Percentiles rank a stretch among this genome's conserved stretches.
Evolutionary conservation across 2,329 filamentous ascomycete species (phyloP).

Genomic region (Fusarium sp.): DNA sequence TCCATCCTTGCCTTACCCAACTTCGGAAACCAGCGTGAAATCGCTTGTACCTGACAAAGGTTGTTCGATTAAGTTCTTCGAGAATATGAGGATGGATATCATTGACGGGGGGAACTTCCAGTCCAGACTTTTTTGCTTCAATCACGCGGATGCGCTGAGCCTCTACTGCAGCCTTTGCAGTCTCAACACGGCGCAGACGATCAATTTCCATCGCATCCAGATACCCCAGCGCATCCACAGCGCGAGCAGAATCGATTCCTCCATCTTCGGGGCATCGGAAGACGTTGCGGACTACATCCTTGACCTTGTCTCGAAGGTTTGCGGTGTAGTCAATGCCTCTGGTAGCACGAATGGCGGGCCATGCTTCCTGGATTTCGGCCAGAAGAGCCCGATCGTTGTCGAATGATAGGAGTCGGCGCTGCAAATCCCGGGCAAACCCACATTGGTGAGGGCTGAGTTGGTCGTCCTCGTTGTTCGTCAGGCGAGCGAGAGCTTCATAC

Average conservation of each 20-base stretch:
- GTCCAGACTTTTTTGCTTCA: not conserved
- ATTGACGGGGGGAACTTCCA: conserved; percentile 1
- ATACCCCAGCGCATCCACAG: conserved; percentile 45
- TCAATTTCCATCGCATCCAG: conserved; percentile 48
- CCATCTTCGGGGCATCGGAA: conserved; percentile 43
- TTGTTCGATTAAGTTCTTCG: conserved; percentile 45
- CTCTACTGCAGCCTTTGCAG: conserved; percentile 33
- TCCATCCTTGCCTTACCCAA: conserved; percentile 40
- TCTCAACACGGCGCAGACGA: conserved; percentile 42
- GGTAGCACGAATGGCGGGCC: conserved; percentile 28
- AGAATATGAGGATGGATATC: conserved; percentile 36
- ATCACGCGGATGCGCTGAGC: not conserved
- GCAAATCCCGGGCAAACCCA: conserved; percentile 47
- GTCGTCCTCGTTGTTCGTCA: conserved; percentile 39
- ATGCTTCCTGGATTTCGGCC: conserved; percentile 30
- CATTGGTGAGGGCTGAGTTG: conserved; percentile 40
- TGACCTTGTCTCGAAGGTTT: conserved; percentile 45
- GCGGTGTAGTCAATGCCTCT: conserved; percentile 31
- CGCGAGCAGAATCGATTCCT: conserved; percentile 40
- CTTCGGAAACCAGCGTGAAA: conserved; percentile 48
- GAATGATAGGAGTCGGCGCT: conserved; percentile 44
- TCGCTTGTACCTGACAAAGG: conserved; percentile 43
- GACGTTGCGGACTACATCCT: conserved; percentile 36
- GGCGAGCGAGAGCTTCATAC: conserved; percentile 36
- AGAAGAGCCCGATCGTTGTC: conserved; percentile 42